Evolutionary conservation across 2,329 filamentous ascomycete genomes (phyloP).

Genomic region (Apiospora aurea): DNA sequence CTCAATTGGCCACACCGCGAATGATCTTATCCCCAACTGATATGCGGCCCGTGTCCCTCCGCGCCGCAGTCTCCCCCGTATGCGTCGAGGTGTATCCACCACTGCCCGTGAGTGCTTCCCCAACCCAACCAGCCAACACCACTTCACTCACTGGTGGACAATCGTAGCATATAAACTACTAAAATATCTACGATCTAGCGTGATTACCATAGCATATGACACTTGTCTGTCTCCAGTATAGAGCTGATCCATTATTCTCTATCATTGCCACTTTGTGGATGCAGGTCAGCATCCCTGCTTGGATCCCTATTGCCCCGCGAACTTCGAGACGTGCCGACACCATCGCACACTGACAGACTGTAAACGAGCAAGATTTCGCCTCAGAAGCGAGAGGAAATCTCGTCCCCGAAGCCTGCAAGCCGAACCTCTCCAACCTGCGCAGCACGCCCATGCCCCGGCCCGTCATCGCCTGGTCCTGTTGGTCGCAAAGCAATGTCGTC

Average conservation of each 20-base stretch:
- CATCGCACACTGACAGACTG: not conserved
- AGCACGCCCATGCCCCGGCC: not conserved
- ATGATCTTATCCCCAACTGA: slow-evolving; percentile 1
- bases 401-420: slow-evolving; percentile 1
- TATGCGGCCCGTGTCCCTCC: not conserved
- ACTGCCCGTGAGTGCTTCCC: not conserved
- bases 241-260: not conserved
- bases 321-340: not conserved
- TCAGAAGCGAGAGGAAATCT: not conserved
- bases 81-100: not conserved
- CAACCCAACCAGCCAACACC: not conserved
- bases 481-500: not conserved
- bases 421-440: not conserved
- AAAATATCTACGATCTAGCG: not conserved
- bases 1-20: not conserved
- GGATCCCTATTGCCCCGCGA: not conserved
- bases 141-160: slow-evolving; percentile 17
- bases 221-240: slow-evolving; percentile 4
- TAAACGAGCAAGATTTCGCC: not conserved
- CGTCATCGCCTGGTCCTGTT: slow-evolving; percentile 9
- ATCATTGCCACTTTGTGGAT: not conserved
- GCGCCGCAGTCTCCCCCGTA: not conserved
- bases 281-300: not conserved
- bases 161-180: not conserved
- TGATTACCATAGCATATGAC: not conserved